A percentile compares a stretch with the other conserved stretches of the same genome.
Conservation (phyloP, 2,329 filamentous ascomycete species). For the Epichloe elymi region DNA sequence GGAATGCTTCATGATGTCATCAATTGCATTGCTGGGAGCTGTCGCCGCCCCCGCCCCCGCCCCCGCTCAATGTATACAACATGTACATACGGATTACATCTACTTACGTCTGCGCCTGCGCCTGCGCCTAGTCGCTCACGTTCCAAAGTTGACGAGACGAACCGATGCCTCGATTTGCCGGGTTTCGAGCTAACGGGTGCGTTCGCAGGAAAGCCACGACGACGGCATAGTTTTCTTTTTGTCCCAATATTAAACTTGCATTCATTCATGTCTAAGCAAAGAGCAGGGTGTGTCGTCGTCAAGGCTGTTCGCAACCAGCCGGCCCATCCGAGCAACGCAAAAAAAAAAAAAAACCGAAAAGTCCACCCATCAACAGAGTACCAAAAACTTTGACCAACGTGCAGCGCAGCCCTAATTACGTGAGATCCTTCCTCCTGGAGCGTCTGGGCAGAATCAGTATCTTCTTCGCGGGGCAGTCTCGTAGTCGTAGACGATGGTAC, state of each 20-base stretch:
- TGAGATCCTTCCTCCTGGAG: background rate
- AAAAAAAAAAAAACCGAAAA: background rate
- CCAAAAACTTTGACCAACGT: background rate
- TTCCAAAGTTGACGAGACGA: too few relatives aligned
- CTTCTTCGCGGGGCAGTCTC: background rate
- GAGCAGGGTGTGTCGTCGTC: background rate
- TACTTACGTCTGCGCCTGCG: too few relatives aligned
- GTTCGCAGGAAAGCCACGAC: too few relatives aligned
- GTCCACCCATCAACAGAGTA: background rate
- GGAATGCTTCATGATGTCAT: conserved; percentile 25
- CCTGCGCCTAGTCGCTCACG: too few relatives aligned
- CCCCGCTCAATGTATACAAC: too few relatives aligned
- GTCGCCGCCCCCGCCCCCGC: too few relatives aligned
- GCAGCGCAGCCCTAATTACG: background rate
- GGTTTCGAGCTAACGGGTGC: too few relatives aligned
- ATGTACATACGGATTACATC: too few relatives aligned
- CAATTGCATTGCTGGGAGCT: background rate
- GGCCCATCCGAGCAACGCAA: background rate
- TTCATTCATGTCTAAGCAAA: background rate
- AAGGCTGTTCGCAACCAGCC: background rate
- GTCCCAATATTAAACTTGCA: background rate
- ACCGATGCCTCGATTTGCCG: too few relatives aligned
- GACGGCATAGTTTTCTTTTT: too few relatives aligned
- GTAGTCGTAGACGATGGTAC: conserved; percentile 26
- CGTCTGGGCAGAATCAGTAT: background rate